Base-by-base conservation (phyloP, 768 basidiomycete genomes). In the Tulasnella calospora region DNA sequence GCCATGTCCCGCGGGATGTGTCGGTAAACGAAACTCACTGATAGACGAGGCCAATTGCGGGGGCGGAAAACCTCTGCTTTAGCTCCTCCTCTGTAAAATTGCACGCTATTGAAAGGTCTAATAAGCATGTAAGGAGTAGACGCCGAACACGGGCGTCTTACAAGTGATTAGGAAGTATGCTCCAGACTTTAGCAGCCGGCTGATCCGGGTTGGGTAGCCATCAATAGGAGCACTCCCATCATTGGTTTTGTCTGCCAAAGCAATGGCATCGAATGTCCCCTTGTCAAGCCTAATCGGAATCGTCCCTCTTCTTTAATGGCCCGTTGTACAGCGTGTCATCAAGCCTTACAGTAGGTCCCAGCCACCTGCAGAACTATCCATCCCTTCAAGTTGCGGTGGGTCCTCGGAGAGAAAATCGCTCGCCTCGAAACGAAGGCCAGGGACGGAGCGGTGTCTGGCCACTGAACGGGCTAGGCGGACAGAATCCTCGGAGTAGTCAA, bases 221-320 rank as follows among this genome's bases (percentile, higher is more conserved):
- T 86, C 84, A 0, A 88, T 88, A 1, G 91, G 90, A 0, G 87
- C 85, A 57, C 81, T 83, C 30, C 91, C 92, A 47, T 83, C 81
- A 7, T 84, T 86, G 57, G 91, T 89, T 82, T 89, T 90, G 76
- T 87, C 86, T 73, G 88, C 91, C 51, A 95, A 84, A 0, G 93
- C 92, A 73, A 95, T 94, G 7, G 94, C 93, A 81, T 95, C 94
- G 82, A 90, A 94, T 0, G 94, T 95, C n/a, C 94, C 94, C 83
- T 95, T 95, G 84, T 95, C 94, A 77, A 95, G 82, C 17, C 78
- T 79, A 44, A 44, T 15, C 21, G 15, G 35, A n/a, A 27, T 13
- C 10, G 12, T 30, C 35, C 1, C 40, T 41, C 72, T 41, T 19
- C 21, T 33, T 12, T 23, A 23, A 67, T 0, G 40, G 30, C 35